Evolutionary conservation across 2,329 filamentous ascomycete genomes (phyloP), one percentile per base, ranked within the genome.

Genomic region (Claviceps paspali): DNA sequence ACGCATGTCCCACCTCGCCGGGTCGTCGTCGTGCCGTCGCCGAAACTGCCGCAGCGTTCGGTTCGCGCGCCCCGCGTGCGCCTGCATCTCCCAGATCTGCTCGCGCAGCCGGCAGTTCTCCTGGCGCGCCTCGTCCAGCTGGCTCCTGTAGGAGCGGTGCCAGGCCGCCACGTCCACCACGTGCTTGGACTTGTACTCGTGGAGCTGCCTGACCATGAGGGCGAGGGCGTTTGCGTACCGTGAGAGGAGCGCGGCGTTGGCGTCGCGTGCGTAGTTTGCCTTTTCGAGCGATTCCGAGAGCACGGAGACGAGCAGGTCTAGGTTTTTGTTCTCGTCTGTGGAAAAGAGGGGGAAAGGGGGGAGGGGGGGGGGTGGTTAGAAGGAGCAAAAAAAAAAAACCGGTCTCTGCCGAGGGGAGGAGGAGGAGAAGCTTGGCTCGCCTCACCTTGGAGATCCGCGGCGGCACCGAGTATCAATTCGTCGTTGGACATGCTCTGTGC

Each of bases 81-180:
- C 64, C 49, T 77, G 71, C 71, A 78, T 76, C 46, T 76, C 71
- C 65, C 73, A 76, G 47, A 79, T 76, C 54, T 79, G 73, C 47
- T 76, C 71, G 36, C 75, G 70, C 36, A 79, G 63, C 2, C 67
- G 64, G 42, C 64, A 64, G 49, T 79, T 79, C 57, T 79, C 75
- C 45, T 70, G 70, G 4, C 76, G 73, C 33, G 75, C 73, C 49
- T 76, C 73, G 45, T 73, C 73, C 27, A 80, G 67, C 57, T 79
- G 76, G 19, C 65, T 58, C 6, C 76, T 70, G 60, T 80, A 80
- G 41, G 70, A 76, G 39, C 67, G 70, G 59, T 80, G 76, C 76
- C 76, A 80, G 17, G 70, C 57, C 5, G 70, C 63, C 14, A 77
- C 70, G 49, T 79, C 76, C 34, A 61, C 59, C 32, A 78, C 66